Evolutionary conservation across 2,329 filamentous ascomycete species (phyloP).

Genomic region (Fusarium cicatricum): DNA sequence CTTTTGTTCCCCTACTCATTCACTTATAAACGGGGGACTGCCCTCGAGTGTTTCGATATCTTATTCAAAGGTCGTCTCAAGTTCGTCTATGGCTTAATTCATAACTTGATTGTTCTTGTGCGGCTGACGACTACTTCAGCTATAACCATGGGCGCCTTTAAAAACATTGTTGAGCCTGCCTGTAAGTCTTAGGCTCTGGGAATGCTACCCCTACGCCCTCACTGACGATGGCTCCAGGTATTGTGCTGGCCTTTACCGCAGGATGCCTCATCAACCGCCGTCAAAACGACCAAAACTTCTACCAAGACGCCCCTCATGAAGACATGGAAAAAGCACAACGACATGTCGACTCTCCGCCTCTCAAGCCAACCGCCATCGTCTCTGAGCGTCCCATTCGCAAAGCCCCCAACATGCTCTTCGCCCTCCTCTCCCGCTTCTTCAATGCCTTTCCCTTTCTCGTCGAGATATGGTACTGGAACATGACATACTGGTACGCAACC

Average conservation of each 20-base stretch:
- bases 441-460: conserved; percentile 45
- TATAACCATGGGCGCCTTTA: background rate
- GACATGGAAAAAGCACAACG: conserved; percentile 29
- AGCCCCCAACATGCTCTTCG: conserved; percentile 37
- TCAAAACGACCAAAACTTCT: conserved; percentile 1
- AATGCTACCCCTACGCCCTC: background rate
- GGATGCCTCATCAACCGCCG: conserved; percentile 40
- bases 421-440: conserved; percentile 43
- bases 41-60: too few species aligned
- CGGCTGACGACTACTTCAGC: too few species aligned
- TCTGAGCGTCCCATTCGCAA: conserved; percentile 23
- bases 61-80: too few species aligned
- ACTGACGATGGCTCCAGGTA: conserved; percentile 19
- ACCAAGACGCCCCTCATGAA: conserved; percentile 1
- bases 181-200: conserved; percentile 23
- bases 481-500: conserved; percentile 45
- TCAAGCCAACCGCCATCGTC: conserved; percentile 31
- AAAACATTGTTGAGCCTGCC: conserved; percentile 24
- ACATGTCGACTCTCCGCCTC: conserved; percentile 31
- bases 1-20: too few species aligned
- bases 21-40: too few species aligned
- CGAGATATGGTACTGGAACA: conserved; percentile 50
- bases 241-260: conserved; percentile 32
- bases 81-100: too few species aligned
- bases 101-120: too few species aligned